Base-by-base conservation (phyloP, 2,329 filamentous ascomycete genomes). In the Xylaria sp. region DNA sequence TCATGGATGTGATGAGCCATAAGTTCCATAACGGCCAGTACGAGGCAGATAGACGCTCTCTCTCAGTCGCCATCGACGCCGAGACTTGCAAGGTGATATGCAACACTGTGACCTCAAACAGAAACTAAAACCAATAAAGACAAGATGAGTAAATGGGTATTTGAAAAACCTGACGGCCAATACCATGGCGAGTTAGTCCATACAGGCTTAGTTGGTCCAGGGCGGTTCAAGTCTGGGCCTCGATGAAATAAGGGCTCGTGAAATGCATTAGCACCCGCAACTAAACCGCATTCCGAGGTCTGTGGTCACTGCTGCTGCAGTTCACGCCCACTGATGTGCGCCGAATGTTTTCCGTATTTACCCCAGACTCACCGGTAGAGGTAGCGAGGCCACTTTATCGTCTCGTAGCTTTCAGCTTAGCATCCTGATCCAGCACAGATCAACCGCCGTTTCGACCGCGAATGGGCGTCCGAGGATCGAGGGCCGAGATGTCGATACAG, bases 251-350 rank as follows among this genome's bases (percentile, higher is more conserved):
- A 23, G 19, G 17, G 47, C 31, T 11, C 5, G 19, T 35, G 38
- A 37, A 46, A 47, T 46, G 60, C 44, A 58, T 51, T 54, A 58
- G 60, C 46, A 54, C 41, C 60, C 53, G 47, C 59, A 47, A 41
- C 49, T 59, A 54, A 47, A 29, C 53, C 53, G 5, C 11, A 48
- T 53, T 37, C 25, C 5, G 29, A 19, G 40, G 53, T 23, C n/a
- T 43, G 15, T 21, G 9, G 13, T 27, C 15, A 35, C 25, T 27
- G 8, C 38, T 27, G 17, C 21, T 29, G 33, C 48, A 40, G 48
- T 52, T 38, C 21, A 40, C 48, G 40, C 15, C 19, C 19, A 40
- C 23, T 17, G n/a, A n/a, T n/a, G n/a, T 9, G 17, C 29, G 35
- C 33, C 47, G 37, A 35, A n/a, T n/a, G n/a, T n/a, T n/a, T n/a